Base-by-base conservation (phyloP, 495 filamentous ascomycete genomes). In the Penicillium simplicissimum region DNA sequence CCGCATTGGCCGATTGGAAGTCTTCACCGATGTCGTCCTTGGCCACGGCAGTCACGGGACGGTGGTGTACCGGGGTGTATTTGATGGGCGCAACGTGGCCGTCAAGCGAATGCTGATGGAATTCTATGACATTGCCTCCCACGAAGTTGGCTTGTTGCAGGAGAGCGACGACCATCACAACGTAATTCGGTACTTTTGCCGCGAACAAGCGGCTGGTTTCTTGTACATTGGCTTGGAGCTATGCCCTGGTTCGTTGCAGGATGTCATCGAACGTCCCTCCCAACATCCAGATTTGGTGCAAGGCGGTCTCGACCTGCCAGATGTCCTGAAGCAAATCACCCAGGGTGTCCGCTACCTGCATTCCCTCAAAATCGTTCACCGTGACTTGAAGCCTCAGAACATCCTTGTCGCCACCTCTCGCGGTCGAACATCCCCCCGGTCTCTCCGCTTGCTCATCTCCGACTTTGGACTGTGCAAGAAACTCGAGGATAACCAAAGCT, bases 381-480 rank as follows among this genome's bases (percentile, higher is more conserved):
- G 95, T 52, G 95, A 98, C 73, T 81, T 98, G 65, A 98, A 98
- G 71, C 95, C 95, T 1, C 95, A 98, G 67, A 98, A 98, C 66
- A 97, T 98, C 48, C 82, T 98, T 0, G 92, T 96, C 52, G 80
- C 76, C 76, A 86, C 73, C 78, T 77, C 77, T 4, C 74, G 79
- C 9, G 77, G 76, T 13, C 77, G 79, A 36, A 67, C 64, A 1
- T 60, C 71, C 0, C 61, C 69, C 1, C 65, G 67, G 10, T 69
- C 74, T 8, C 64, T 79, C n/a, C 90, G 94, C 15, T 79, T 98
- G 4, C 85, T 98, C 10, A 96, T 98, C 36, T 97, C 96, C 1
- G 95, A 98, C 75, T 98, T 98, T 73, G 95, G 95, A 13, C 84
- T 98, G 19, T 98, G 95, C 75, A 98, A 98, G 82, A 97, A 96